phyloP scores from a whole-genome alignment of 441 rosid species.

The Gossypium aridum region DNA sequence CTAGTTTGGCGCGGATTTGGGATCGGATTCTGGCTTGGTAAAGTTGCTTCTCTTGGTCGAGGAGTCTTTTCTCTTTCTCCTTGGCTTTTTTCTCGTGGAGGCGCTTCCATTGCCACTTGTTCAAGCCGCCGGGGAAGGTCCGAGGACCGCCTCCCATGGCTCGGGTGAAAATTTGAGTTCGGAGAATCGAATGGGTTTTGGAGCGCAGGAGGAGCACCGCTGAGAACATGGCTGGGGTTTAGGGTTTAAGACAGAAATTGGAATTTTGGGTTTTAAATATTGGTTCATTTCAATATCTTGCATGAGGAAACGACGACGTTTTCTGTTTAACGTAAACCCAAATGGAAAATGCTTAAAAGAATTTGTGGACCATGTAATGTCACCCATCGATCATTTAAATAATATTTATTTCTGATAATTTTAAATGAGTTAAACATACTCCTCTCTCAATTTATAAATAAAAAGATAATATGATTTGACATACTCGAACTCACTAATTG shows the following conservation, averaged over 20 bases:
- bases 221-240: conserved; percentile 34
- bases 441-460: no score
- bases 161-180: conserved; percentile 36
- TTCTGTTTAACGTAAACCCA: no score
- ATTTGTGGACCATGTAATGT: no score
- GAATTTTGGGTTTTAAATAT: neutral
- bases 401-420: no score
- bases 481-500: no score
- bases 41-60: conserved; percentile 87
- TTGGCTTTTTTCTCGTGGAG: conserved; percentile 86
- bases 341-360: no score
- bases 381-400: no score
- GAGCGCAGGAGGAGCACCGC: conserved; percentile 36
- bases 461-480: no score
- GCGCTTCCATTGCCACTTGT: conserved; percentile 99
- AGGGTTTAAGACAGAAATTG: neutral
- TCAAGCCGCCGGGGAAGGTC: conserved; percentile 85
- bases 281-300: neutral
- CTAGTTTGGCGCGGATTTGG: conserved; percentile 52
- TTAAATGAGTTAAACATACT: no score
- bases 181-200: conserved; percentile 21
- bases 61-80: conserved; percentile 83
- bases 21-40: conserved; percentile 76
- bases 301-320: neutral
- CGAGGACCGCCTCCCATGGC: conserved; percentile 96